A percentile compares a stretch with the other conserved stretches of the same genome.
Conservation (phyloP, 305 asterid genomes). For the Solanum hybrid region DNA sequence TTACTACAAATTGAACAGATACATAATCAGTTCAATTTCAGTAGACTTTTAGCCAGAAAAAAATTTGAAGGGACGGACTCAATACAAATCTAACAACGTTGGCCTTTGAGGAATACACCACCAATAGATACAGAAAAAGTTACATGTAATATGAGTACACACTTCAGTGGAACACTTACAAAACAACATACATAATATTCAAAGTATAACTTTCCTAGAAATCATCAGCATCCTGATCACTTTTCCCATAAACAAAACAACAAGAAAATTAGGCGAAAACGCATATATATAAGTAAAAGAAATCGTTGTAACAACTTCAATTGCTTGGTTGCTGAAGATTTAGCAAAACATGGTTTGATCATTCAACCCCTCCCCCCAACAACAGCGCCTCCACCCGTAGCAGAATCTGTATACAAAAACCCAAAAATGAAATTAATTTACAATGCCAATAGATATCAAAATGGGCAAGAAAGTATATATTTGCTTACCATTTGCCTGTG, state of each 20-base stretch:
- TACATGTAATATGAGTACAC: neutral
- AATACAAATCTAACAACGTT: neutral
- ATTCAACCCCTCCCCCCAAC: neutral
- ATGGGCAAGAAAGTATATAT: neutral
- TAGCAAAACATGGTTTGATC: neutral
- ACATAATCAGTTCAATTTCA: neutral
- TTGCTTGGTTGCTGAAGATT: neutral
- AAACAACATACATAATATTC: neutral
- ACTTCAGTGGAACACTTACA: neutral
- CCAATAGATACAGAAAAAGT: neutral
- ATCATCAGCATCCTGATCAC: neutral
- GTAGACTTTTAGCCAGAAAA: neutral
- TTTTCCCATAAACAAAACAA: neutral
- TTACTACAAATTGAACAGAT: neutral
- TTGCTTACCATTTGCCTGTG: constrained; percentile 29
- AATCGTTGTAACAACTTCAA: neutral
- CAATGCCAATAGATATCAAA: neutral
- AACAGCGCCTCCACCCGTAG: neutral
- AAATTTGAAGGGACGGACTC: neutral
- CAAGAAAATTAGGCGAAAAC: neutral
- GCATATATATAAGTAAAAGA: neutral
- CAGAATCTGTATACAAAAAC: neutral
- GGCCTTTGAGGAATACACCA: neutral
- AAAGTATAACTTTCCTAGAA: neutral
- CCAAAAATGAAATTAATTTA: neutral